Percentiles rank a stretch among this genome's conserved stretches.
These are phyloP conservation scores for Adenanthera pavonina DNA, from an alignment of 306 rosid genomes.

Conservation along the genomic window DNA sequence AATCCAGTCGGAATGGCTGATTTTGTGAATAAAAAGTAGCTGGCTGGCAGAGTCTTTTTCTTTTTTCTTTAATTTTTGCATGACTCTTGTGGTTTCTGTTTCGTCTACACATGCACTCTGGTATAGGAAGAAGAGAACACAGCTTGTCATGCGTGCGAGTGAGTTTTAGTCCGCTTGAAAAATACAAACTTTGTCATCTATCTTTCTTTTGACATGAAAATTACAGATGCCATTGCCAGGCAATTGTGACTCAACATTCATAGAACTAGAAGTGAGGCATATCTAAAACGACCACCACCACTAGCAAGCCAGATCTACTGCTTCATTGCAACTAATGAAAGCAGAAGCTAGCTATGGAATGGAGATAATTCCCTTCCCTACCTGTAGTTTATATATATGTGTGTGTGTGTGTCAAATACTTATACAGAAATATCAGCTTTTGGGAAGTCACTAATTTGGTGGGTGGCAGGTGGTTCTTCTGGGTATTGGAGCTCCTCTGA, in stretches of 20 bases:
- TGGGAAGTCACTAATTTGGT: slow-evolving; percentile 27
- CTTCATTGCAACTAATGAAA: slow-evolving; percentile 9
- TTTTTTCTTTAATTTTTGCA: neutral
- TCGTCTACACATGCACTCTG: neutral
- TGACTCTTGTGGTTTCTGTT: neutral
- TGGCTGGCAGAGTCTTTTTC: neutral
- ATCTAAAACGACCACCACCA: too few species aligned
- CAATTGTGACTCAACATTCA: neutral
- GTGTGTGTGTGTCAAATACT: neutral
- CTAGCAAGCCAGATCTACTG: slow-evolving; percentile 2
- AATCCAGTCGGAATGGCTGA: neutral
- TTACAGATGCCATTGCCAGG: neutral
- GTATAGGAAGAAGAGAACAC: neutral
- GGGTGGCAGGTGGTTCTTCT: slow-evolving; percentile 37
- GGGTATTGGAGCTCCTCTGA: slow-evolving; percentile 50
- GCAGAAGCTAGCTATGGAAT: neutral
- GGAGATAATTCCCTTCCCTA: slow-evolving; percentile 7
- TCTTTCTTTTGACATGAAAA: neutral
- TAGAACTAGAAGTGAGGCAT: too few species aligned
- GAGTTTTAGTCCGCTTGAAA: neutral
- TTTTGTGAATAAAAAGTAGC: too few species aligned
- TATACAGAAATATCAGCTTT: slow-evolving; percentile 18
- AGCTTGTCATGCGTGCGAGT: neutral
- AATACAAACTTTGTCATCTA: neutral
- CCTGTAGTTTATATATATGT: neutral